Base-by-base conservation (phyloP, 2,329 filamentous ascomycete genomes). In the Seiridium unicorne region DNA sequence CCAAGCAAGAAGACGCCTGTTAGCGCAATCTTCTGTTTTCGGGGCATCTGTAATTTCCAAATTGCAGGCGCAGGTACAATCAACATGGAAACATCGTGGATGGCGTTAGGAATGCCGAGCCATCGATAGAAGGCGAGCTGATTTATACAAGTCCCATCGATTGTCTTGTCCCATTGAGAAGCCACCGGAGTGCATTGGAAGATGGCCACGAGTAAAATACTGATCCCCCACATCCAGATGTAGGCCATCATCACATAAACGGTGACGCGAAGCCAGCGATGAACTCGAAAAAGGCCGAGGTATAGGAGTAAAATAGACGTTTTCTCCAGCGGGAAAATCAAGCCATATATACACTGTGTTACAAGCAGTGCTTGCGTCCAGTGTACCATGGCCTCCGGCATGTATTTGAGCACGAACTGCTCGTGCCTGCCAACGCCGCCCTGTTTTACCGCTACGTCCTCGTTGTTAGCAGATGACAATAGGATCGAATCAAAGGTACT, bases 41-140 rank as follows among this genome's bases (percentile, higher is more conserved):
- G 35, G 3, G 51, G 53, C 36, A 65, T 47, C 55, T 65, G 55
- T 32, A 64, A 57, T 35, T 38, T 61, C 63, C 62, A 62, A 13
- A 64, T 58, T 8, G 61, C 47, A 7, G 63, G 61, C 11, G 53
- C 42, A 8, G 63, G 63, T 10, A 62, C n/a, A 38, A 62, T 51
- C 46, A 65, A 55, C 60, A 65, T 64, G n/a, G 51, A 55, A 11
- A 61, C 56, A 8, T 65, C 63, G 42, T 64, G 62, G 46, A 65
- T 59, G 8, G 60, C 35, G 34, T 64, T 64, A 3, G 62, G 60
- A 26, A 62, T 55, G 51, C 55, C 55, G 11, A 61, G 36, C 61
- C 62, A 61, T 26, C 48, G n/a, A 31, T 34, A 44, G 26, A 55
- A 59, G 36, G 26, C 26, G 34, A 55, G n/a, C 31, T 44, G 47